Evolutionary conservation across 768 basidiomycete species (phyloP).

Genomic region (Chiua virens): DNA sequence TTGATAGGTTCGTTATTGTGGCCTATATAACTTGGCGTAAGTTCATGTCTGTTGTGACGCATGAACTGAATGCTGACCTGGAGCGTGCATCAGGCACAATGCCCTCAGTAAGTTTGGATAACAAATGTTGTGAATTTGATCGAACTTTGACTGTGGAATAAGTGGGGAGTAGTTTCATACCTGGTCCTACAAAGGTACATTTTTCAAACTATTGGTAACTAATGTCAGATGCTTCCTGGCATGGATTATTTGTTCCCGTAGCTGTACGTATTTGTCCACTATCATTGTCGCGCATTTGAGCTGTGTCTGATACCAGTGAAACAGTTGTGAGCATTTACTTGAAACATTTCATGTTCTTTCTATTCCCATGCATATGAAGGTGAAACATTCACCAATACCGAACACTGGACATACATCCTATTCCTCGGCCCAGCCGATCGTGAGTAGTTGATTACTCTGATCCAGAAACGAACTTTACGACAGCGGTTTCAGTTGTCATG

Average conservation of each 20-base stretch:
- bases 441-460: background rate
- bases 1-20: background rate
- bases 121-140: too few species aligned
- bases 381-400: background rate
- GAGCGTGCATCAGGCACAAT: background rate
- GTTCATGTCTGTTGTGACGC: background rate
- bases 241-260: background rate
- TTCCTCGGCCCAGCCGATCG: slow-evolving; percentile 7
- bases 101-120: background rate
- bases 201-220: background rate
- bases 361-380: background rate
- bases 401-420: background rate
- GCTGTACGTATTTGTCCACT: background rate
- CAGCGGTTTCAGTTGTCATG: background rate
- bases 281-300: too few species aligned
- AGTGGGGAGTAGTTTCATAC: background rate
- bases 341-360: background rate
- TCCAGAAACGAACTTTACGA: background rate
- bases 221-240: background rate
- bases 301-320: background rate
- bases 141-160: background rate
- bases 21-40: background rate
- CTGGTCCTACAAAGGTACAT: background rate
- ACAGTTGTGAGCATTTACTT: background rate
- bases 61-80: background rate